These are phyloP conservation scores for Pseudohalonectria lignicola DNA, from an alignment of 2,329 filamentous ascomycete genomes.

Conservation along the genomic window DNA sequence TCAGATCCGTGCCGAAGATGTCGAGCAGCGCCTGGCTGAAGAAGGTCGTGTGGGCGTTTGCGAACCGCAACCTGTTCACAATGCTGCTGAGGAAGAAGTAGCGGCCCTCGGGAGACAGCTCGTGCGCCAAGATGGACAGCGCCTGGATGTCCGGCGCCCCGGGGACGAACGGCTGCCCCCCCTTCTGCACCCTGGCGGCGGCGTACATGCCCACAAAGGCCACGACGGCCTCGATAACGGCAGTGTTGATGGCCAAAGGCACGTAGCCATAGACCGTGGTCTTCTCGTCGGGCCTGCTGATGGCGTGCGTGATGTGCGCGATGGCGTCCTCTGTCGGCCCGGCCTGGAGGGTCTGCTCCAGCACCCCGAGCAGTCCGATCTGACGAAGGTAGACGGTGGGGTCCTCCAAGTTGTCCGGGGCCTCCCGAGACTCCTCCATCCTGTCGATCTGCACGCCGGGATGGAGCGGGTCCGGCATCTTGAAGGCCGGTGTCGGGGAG, in stretches of 20 bases:
- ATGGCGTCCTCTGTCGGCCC: conserved; percentile 63
- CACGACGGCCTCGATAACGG: conserved; percentile 72
- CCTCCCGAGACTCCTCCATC: conserved; percentile 61
- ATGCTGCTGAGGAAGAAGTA: conserved; percentile 80
- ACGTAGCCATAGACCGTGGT: conserved; percentile 56
- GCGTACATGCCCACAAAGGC: conserved; percentile 70
- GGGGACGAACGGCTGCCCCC: conserved; percentile 51
- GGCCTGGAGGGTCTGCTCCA: conserved; percentile 46
- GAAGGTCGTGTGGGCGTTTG: conserved; percentile 83
- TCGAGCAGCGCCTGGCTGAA: conserved; percentile 80
- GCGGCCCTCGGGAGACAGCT: conserved; percentile 64
- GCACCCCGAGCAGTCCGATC: conserved; percentile 44
- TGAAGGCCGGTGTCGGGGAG: conserved; percentile 54
- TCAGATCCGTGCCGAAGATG: conserved; percentile 69
- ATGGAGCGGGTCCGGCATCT: conserved; percentile 64
- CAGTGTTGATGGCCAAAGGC: conserved; percentile 56
- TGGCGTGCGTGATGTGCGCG: conserved; percentile 63
- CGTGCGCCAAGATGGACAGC: conserved; percentile 65
- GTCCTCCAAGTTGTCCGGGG: conserved; percentile 55
- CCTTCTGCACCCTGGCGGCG: conserved; percentile 48
- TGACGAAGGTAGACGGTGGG: conserved; percentile 41
- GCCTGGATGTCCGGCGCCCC: conserved; percentile 59
- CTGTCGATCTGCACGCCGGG: conserved; percentile 66
- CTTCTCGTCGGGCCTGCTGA: conserved; percentile 39
- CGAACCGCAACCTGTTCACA: conserved; percentile 83